These are phyloP conservation scores for Aspergillus sp. DNA, from an alignment of 2,329 filamentous ascomycete genomes.

Conservation along the genomic window DNA sequence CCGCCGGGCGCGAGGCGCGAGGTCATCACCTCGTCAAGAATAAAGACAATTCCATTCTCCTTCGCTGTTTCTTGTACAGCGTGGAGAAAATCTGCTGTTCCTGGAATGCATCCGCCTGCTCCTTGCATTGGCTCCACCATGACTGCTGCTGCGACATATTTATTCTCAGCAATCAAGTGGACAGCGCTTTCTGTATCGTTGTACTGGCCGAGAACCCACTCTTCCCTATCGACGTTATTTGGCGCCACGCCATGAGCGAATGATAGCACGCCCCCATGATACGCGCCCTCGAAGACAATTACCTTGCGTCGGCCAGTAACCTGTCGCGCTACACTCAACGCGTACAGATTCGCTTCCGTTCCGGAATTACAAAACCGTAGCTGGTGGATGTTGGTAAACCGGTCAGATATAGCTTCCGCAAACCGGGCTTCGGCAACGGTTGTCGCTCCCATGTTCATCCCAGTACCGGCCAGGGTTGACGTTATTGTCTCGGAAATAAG, in stretches of 20 bases:
- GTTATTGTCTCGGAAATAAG: conserved; percentile 51
- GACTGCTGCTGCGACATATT: conserved; percentile 53
- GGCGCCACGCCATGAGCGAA: conserved; percentile 32
- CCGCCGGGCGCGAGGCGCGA: conserved; percentile 58
- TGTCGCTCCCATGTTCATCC: conserved; percentile 57
- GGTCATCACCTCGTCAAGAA: conserved; percentile 73
- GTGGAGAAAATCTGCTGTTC: conserved; percentile 40
- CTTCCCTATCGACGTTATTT: conserved; percentile 48
- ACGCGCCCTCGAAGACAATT: conserved; percentile 6
- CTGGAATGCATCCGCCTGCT: conserved; percentile 5
- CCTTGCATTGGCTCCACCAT: conserved; percentile 7
- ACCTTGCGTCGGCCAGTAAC: conserved; percentile 47
- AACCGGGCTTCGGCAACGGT: conserved; percentile 53
- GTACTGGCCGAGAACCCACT: conserved; percentile 62
- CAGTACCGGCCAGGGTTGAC: conserved; percentile 36
- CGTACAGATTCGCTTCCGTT: conserved; percentile 64
- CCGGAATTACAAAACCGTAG: conserved; percentile 66
- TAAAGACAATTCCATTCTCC: conserved; percentile 57
- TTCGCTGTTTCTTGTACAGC: conserved; percentile 39
- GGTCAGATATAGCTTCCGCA: conserved; percentile 52
- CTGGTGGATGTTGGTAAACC: conserved; percentile 55
- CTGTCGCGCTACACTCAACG: conserved; percentile 54
- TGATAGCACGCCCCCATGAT: conserved; percentile 55
- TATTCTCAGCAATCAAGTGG: conserved; percentile 27
- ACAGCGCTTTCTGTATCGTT: conserved; percentile 56